These are phyloP conservation scores for Apiospora rasikravindrae DNA, from an alignment of 2,329 filamentous ascomycete genomes.

Conservation along the genomic window DNA sequence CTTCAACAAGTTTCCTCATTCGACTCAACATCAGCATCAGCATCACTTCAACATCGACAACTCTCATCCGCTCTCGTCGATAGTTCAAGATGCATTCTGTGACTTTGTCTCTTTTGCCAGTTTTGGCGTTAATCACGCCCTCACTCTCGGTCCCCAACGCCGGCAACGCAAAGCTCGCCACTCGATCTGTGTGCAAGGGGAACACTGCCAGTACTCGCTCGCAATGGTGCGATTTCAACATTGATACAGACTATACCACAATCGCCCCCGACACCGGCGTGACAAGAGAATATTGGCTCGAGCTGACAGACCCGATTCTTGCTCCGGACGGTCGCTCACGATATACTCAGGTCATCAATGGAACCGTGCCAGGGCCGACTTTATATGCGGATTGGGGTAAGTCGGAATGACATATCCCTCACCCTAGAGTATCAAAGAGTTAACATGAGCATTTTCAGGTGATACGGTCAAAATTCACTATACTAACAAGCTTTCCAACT, in stretches of 20 bases:
- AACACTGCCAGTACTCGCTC: not conserved
- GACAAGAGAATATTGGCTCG: conserved; percentile 41
- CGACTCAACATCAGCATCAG: not conserved
- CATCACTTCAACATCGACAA: not conserved
- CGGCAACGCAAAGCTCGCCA: not conserved
- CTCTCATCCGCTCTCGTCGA: not conserved
- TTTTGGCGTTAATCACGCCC: not conserved
- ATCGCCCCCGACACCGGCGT: conserved; percentile 43
- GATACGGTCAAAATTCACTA: conserved; percentile 52
- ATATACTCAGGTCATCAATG: conserved; percentile 47
- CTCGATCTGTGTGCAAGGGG: not conserved
- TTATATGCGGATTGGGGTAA: conserved; percentile 55
- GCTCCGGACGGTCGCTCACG: conserved; percentile 41
- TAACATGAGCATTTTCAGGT: not conserved
- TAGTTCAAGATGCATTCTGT: not conserved
- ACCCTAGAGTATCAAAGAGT: too few species aligned
- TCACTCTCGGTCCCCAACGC: not conserved
- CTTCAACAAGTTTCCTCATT: not conserved
- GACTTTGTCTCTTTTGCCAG: not conserved
- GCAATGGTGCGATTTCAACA: conserved; percentile 45
- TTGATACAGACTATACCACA: conserved; percentile 41
- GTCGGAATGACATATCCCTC: not conserved
- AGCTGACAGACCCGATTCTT: conserved; percentile 31
- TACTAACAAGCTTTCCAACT: conserved; percentile 51
- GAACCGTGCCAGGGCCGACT: conserved; percentile 32